Evolutionary conservation across 2,329 filamentous ascomycete genomes (phyloP), one percentile per base, ranked within the genome.

Genomic region (Phialophora tarda): DNA sequence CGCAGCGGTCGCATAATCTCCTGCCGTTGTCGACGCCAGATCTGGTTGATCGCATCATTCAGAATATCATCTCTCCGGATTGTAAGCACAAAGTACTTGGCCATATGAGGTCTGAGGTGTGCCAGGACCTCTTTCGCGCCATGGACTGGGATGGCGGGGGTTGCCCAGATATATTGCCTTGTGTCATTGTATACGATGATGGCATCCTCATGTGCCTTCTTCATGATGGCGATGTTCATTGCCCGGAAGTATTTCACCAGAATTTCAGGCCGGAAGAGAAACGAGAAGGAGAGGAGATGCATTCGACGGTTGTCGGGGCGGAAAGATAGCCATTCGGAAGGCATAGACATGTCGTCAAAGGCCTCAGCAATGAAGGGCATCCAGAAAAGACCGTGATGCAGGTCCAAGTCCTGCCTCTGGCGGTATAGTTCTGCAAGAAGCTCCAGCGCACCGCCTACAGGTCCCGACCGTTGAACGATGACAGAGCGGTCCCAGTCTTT

Each of bases 161-260:
- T 34, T 54, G 72, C 66, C 62, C 80, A 82, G 3, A 80, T 77
- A 23, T 75, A 73, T 60, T 82, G 81, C 65, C 82, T 79, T 2
- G 77, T 78, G 21, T 82, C 78, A 66, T 84, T 79, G 30, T 79
- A 79, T 17, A 79, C 79, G 3, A 79, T 79, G 73, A 81, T 79
- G 0, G 91, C 88, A 69, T 88, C 85, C 73, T 95, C 91, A 72
- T 89, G 93, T 17, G 89, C 86, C 65, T 88, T 86, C 71, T 89
- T 91, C 94, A 98, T 98, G 17, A 86, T 85, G 0, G 91, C 87
- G 73, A 95, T 92, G 75, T 97, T 97, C 74, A 97, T 89, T 3
- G 92, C 87, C 21, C 94, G 89, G 76, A 98, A 97, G 75, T 93
- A 96, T 0, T 88, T 88, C 2, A 96, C 89, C 2, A 96, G 80